phyloP scores from a whole-genome alignment of 2,329 filamentous ascomycete genomes.

The Helminthosporium solani region DNA sequence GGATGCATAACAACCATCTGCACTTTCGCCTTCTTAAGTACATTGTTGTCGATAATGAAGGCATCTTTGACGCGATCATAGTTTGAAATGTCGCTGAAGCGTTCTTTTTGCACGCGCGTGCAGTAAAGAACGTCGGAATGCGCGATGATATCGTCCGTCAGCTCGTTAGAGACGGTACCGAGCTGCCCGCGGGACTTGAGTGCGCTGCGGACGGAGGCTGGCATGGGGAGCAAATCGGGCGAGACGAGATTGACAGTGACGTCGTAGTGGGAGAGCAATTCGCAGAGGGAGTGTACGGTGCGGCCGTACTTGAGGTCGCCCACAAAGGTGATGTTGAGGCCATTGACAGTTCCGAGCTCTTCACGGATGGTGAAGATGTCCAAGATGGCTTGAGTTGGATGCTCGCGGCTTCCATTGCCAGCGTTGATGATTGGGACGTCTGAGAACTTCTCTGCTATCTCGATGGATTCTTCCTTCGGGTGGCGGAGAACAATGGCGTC shows the following conservation, averaged over 20 bases:
- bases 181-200: conserved; percentile 76
- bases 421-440: conserved; percentile 94
- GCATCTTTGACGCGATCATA: conserved; percentile 88
- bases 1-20: conserved; percentile 96
- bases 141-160: conserved; percentile 85
- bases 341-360: conserved; percentile 92
- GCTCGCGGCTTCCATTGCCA: conserved; percentile 92
- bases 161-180: conserved; percentile 68
- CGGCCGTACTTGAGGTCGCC: conserved; percentile 92
- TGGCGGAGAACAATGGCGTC: conserved; percentile 97
- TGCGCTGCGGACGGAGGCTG: conserved; percentile 69
- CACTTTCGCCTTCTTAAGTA: conserved; percentile 86
- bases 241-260: conserved; percentile 91
- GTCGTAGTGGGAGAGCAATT: conserved; percentile 92
- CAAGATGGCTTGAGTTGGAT: conserved; percentile 95
- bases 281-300: conserved; percentile 91
- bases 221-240: conserved; percentile 75
- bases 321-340: conserved; percentile 91
- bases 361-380: conserved; percentile 98
- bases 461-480: conserved; percentile 76
- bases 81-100: conserved; percentile 76
- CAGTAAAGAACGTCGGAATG: conserved; percentile 93
- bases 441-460: conserved; percentile 81
- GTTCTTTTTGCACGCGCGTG: conserved; percentile 94
- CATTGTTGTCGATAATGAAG: conserved; percentile 86